Evolutionary conservation across 2,329 filamentous ascomycete genomes (phyloP), one percentile per base, ranked within the genome.

Genomic region (Fusarium brevicatenulatum): DNA sequence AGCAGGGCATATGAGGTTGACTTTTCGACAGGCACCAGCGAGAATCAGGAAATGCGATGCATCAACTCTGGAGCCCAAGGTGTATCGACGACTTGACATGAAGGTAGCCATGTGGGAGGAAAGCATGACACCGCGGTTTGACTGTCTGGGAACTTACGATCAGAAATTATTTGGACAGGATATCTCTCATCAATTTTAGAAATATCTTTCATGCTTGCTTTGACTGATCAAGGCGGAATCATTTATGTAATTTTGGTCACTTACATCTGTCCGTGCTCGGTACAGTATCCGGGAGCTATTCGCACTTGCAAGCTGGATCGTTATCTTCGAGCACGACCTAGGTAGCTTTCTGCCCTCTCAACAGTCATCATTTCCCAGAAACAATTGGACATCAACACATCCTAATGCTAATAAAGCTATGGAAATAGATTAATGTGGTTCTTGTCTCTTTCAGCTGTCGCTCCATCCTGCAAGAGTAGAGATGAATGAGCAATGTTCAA

Each of bases 211-310:
- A 19, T 30, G 25, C 21, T 25, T 42, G 52, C 25, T 15, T 30
- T 19, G 36, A 42, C 36, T 30, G 15, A 23, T 30, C 36, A 18
- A 25, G 15, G 11, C 21, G 13, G 15, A 37, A 21, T 39, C 15
- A 32, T 28, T 37, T 10, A 19, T 47, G 18, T 4, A 37, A 30
- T 10, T 21, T 25, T 10, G n/a, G 11, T 15, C 34, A 42, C 5
- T 16, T n/a, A 25, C 7, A 37, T 5, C 23, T 9, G 30, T 18
- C n/a, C n/a, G 18, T 32, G 21, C 13, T 36, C 19, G 30, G 28
- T 6, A 67, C 64, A 66, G 62, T 67, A 43, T 40, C 8, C 7
- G 9, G 9, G 2, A 16, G 5, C 21, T 60, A 47, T 66, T 60
- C 53, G 53, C 62, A 67, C 64, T 15, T 6, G 12, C 21, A 4